phyloP scores from a whole-genome alignment of 305 asterid genomes.

The Petunia hybrid region DNA sequence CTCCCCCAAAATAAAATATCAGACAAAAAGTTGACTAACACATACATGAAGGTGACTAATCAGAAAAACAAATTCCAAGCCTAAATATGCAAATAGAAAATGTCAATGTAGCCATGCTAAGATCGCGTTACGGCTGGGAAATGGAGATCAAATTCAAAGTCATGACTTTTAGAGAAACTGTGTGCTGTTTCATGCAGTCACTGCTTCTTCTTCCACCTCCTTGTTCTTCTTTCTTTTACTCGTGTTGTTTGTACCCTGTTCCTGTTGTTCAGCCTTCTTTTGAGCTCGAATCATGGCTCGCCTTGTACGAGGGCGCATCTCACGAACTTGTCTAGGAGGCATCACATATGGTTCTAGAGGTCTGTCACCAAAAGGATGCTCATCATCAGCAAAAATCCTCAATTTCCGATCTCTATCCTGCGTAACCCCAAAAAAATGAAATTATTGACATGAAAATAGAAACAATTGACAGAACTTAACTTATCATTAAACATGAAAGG shows the following conservation, averaged over 20 bases:
- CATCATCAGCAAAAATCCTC: slow-evolving; percentile 82
- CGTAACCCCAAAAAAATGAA: slow-evolving; percentile 20
- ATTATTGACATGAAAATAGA: neutral
- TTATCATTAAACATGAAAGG: neutral
- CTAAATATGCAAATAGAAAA: neutral
- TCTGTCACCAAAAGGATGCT: slow-evolving; percentile 91
- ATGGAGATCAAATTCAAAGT: neutral
- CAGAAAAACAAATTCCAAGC: neutral
- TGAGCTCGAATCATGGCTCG: slow-evolving; percentile 94
- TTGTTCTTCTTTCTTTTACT: slow-evolving; percentile 72
- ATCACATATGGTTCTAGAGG: slow-evolving; percentile 70
- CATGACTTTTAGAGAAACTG: neutral
- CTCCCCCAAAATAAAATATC: neutral
- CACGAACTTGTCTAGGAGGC: slow-evolving; percentile 93
- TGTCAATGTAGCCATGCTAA: neutral
- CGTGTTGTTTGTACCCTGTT: slow-evolving; percentile 49
- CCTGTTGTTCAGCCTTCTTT: slow-evolving; percentile 82
- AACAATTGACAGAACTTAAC: slow-evolving; percentile 11
- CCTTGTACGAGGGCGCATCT: slow-evolving; percentile 87
- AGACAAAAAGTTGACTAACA: neutral
- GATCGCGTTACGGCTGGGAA: slow-evolving; percentile 7
- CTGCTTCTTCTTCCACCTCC: slow-evolving; percentile 50
- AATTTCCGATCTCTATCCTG: slow-evolving; percentile 83
- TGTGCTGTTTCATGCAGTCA: slow-evolving; percentile 38
- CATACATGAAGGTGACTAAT: neutral